Conservation (phyloP, 1,284 basidiomycete species). For the Ganoderma meredithae region DNA sequence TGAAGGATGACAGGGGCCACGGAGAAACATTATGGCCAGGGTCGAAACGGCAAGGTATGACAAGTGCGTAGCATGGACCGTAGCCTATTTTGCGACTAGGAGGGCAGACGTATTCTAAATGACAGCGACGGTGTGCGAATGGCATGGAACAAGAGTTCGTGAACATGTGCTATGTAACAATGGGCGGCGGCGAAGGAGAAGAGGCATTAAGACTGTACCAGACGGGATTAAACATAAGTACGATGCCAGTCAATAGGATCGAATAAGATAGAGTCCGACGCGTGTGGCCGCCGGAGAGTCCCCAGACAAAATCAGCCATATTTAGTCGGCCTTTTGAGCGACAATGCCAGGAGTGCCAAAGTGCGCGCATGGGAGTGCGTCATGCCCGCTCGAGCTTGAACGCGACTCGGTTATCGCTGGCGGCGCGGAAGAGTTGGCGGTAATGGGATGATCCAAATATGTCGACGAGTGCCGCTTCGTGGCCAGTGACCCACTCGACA, state of each 20-base stretch:
- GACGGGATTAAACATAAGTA: constrained; percentile 37
- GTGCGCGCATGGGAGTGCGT: constrained; percentile 29
- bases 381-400: constrained; percentile 68
- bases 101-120: constrained; percentile 30
- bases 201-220: constrained; percentile 31
- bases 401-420: constrained; percentile 69
- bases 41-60: constrained; percentile 28
- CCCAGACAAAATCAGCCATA: constrained; percentile 24
- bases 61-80: constrained; percentile 32
- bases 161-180: constrained; percentile 24
- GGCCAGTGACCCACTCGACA: constrained; percentile 72
- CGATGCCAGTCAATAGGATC: constrained; percentile 34
- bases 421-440: constrained; percentile 73
- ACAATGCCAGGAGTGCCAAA: constrained; percentile 16
- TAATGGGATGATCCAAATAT: constrained; percentile 77
- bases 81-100: constrained; percentile 35
- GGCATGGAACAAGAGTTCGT: constrained; percentile 26
- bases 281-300: constrained; percentile 29
- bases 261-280: constrained; percentile 37
- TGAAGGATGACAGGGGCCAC: constrained; percentile 30
- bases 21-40: constrained; percentile 24
- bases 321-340: constrained; percentile 30
- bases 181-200: constrained; percentile 24
- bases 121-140: constrained; percentile 28
- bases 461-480: constrained; percentile 69